phyloP scores from a whole-genome alignment of 2,329 filamentous ascomycete species.

The Meredithiella fracta region DNA sequence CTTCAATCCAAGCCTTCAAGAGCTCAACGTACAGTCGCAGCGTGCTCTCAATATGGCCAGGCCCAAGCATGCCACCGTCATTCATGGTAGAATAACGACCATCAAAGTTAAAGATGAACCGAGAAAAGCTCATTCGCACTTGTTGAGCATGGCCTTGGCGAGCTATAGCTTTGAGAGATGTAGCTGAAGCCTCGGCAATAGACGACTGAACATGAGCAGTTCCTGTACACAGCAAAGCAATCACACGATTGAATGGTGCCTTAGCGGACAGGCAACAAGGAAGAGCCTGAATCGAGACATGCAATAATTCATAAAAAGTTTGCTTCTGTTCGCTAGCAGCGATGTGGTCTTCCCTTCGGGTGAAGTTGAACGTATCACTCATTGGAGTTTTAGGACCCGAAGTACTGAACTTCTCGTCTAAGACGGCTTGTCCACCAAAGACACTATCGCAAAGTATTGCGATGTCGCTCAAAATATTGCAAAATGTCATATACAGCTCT shows the following conservation, averaged over 20 bases:
- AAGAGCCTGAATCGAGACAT: slow-evolving; percentile 87
- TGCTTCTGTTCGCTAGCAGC: slow-evolving; percentile 69
- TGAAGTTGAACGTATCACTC: slow-evolving; percentile 82
- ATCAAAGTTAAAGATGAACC: slow-evolving; percentile 98
- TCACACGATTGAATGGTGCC: slow-evolving; percentile 81
- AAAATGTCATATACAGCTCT: slow-evolving; percentile 81
- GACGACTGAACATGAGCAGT: slow-evolving; percentile 89
- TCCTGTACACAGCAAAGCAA: slow-evolving; percentile 89
- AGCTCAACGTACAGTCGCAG: slow-evolving; percentile 84
- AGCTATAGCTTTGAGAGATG: slow-evolving; percentile 88
- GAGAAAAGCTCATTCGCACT: slow-evolving; percentile 88
- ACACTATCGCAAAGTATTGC: slow-evolving; percentile 93
- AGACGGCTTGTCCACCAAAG: slow-evolving; percentile 84
- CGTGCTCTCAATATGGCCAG: slow-evolving; percentile 88
- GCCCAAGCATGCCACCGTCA: slow-evolving; percentile 88
- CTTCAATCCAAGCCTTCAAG: slow-evolving; percentile 92
- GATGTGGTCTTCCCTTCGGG: slow-evolving; percentile 61
- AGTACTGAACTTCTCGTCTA: slow-evolving; percentile 87
- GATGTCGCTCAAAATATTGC: slow-evolving; percentile 87
- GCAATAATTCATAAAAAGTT: slow-evolving; percentile 85
- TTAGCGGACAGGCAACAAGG: slow-evolving; percentile 84
- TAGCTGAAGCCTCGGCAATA: slow-evolving; percentile 80
- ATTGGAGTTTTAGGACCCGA: slow-evolving; percentile 84
- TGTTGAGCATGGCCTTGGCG: slow-evolving; percentile 84
- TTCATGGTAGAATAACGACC: slow-evolving; percentile 96